These are phyloP conservation scores for Fallopia convolvulus DNA, from an alignment of 148 eudicot genomes.

Conservation along the genomic window DNA sequence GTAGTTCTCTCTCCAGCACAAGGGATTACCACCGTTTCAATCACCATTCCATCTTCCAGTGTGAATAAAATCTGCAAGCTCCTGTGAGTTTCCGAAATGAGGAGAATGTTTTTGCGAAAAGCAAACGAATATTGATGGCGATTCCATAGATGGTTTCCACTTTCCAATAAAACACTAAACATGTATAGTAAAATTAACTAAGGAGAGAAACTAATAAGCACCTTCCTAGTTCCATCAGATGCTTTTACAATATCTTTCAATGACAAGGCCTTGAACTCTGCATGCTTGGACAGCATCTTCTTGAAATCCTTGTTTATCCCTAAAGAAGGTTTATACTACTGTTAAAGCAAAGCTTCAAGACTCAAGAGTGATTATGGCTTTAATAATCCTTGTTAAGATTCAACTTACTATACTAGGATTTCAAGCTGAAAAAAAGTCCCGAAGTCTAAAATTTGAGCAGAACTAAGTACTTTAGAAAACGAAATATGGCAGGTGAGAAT, in stretches of 20 bases:
- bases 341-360: neutral
- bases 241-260: slow-evolving; percentile 71
- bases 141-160: neutral
- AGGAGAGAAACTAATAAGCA: slow-evolving; percentile 15
- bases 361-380: neutral
- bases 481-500: neutral
- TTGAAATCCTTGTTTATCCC: slow-evolving; percentile 81
- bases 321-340: slow-evolving; percentile 14
- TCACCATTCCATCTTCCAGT: slow-evolving; percentile 83
- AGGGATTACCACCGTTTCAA: slow-evolving; percentile 90
- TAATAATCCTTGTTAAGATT: too few species aligned
- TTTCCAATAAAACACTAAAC: neutral
- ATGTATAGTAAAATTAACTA: neutral
- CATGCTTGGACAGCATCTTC: slow-evolving; percentile 54
- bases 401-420: neutral
- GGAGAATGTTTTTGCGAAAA: slow-evolving; percentile 38
- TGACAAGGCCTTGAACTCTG: slow-evolving; percentile 60
- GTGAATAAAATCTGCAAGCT: slow-evolving; percentile 88
- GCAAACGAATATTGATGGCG: slow-evolving; percentile 7
- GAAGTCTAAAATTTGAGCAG: neutral
- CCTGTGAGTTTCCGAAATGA: slow-evolving; percentile 72
- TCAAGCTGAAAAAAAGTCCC: neutral
- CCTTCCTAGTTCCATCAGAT: slow-evolving; percentile 96
- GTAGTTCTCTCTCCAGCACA: slow-evolving; percentile 71
- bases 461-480: neutral